Evolutionary conservation across 2,329 filamentous ascomycete genomes (phyloP).

Genomic region (Corynespora cassiicola): DNA sequence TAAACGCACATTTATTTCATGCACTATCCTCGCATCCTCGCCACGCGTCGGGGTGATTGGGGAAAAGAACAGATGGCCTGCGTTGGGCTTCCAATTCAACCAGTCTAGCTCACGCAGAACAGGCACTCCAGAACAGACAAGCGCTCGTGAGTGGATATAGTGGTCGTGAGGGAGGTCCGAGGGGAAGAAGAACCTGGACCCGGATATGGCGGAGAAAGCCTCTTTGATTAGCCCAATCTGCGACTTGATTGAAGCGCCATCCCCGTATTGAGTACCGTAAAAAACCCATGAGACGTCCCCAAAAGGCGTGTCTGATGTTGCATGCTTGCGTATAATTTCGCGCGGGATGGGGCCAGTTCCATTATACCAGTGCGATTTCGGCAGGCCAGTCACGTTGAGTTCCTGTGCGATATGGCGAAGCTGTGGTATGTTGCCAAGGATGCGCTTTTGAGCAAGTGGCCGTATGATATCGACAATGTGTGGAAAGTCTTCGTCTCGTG

Average conservation of each 20-base stretch:
- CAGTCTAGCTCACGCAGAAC: slow-evolving; percentile 48
- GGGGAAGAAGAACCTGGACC: slow-evolving; percentile 52
- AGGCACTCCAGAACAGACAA: slow-evolving; percentile 46
- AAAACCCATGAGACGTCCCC: slow-evolving; percentile 59
- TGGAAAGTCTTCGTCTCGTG: slow-evolving; percentile 57
- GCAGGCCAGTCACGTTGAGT: slow-evolving; percentile 50
- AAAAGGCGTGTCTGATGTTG: slow-evolving; percentile 15
- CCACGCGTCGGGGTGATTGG: slow-evolving; percentile 59
- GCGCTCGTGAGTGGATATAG: slow-evolving; percentile 44
- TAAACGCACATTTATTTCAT: slow-evolving; percentile 23
- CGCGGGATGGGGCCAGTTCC: slow-evolving; percentile 20
- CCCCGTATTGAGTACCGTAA: slow-evolving; percentile 54
- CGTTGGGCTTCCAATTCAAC: slow-evolving; percentile 62
- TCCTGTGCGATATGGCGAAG: slow-evolving; percentile 55
- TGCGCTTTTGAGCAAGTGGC: slow-evolving; percentile 44
- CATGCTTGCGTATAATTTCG: slow-evolving; percentile 20
- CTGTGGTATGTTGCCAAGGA: slow-evolving; percentile 58
- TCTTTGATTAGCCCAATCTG: slow-evolving; percentile 50
- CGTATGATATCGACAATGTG: slow-evolving; percentile 58
- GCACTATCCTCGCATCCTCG: slow-evolving; percentile 47
- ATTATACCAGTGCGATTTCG: slow-evolving; percentile 40
- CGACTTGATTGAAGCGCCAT: slow-evolving; percentile 31
- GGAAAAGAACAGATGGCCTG: slow-evolving; percentile 59
- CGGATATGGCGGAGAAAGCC: slow-evolving; percentile 51
- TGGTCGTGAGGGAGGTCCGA: slow-evolving; percentile 26